Base-by-base conservation (phyloP, 75 land plant species). In the Sequoia sempervirens region DNA sequence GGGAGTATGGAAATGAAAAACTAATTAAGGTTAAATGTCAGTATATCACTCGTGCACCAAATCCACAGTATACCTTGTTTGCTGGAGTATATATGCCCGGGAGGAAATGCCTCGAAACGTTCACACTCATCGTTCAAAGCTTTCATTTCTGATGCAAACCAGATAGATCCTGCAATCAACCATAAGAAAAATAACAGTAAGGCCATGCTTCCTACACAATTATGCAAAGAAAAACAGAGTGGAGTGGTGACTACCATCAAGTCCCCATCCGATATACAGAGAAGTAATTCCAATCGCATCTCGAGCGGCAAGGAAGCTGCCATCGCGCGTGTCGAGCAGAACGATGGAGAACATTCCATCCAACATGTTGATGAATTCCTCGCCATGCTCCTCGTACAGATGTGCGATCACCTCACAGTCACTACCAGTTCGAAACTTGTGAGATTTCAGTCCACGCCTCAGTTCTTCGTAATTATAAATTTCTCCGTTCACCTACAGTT, bases 331-430 rank as follows among this genome's bases (percentile, higher is more conserved):
- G 86, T 97, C 99, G 75, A 92, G 92, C 75, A 97, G 88, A 26
- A 97, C 99, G 84, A 97, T 93, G 15, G 99, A 97, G 87, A 95
- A 97, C 90, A 97, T 94, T 13, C 99, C 99, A 86, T 97, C 99
- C 85, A 97, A 85, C 93, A 92, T 91, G 83, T 91, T 87, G 40
- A 97, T 90, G 88, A 95, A 91, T 6, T 93, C 91, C 87, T 95
- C 97, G 76, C 99, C 99, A 90, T 93, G 82, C 80, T 95, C 94
- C 84, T 97, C 95, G 87, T 97, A 97, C 94, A 97, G 90, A 87
- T 97, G 99, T 2, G 97, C 95, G 85, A 97, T 94, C 34, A 97
- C 97, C 87, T 97, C 99, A 84, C 99, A 97, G 74, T 97, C 99
- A 82, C 99, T 97, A 52, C 93, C 91, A 18, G 99, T 97, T 70